Conservation (phyloP, 495 filamentous ascomycete genomes). For the Penicillium ucsense region DNA sequence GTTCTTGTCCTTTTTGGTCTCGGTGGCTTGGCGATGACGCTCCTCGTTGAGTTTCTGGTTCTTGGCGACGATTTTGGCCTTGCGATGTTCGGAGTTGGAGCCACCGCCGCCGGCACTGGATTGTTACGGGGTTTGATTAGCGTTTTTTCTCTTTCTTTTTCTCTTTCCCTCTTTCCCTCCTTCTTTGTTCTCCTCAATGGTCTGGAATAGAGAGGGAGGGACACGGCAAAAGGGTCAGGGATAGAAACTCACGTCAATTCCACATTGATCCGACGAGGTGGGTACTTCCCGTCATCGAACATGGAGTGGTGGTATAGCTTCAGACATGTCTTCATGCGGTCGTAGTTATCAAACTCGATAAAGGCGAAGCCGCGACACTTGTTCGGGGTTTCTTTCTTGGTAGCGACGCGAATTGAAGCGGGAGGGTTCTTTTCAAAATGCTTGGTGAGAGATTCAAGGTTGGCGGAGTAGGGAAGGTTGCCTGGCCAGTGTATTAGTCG, state of each 20-base stretch:
- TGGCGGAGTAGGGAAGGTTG: constrained; percentile 85
- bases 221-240: background rate
- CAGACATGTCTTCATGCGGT: constrained; percentile 89
- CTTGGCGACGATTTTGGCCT: constrained; percentile 70
- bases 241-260: constrained; percentile 65
- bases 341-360: constrained; percentile 81
- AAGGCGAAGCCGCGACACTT: constrained; percentile 85
- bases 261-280: constrained; percentile 71
- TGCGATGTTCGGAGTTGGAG: constrained; percentile 57
- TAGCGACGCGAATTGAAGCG: constrained; percentile 62
- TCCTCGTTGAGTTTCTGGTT: constrained; percentile 83
- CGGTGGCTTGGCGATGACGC: constrained; percentile 47
- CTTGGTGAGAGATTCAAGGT: constrained; percentile 47
- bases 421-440: constrained; percentile 77
- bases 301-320: constrained; percentile 78
- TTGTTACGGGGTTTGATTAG: background rate
- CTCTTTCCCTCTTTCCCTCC: too few relatives aligned
- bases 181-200: too few relatives aligned
- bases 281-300: constrained; percentile 60
- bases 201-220: background rate
- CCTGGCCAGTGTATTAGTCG: constrained; percentile 29
- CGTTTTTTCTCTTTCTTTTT: constrained; percentile 1
- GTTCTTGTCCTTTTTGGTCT: constrained; percentile 40
- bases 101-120: constrained; percentile 65
- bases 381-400: constrained; percentile 53